Percentiles rank a stretch among this genome's conserved stretches.
Evolutionary conservation across 1,284 basidiomycete genomes (phyloP).

Genomic region (Grifola frondosa): DNA sequence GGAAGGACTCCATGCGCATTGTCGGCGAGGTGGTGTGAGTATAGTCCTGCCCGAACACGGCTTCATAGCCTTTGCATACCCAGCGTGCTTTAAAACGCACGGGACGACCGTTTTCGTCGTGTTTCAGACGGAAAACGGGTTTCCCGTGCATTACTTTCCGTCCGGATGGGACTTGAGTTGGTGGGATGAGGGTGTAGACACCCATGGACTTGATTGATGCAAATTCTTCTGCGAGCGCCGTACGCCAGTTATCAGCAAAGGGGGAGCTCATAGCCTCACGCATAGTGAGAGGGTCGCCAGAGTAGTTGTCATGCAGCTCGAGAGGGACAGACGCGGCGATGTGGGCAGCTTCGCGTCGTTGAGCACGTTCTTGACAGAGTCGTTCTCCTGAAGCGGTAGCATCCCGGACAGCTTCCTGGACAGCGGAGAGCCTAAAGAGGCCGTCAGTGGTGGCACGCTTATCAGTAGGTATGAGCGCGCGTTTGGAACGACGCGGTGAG

Average conservation of each 20-base stretch:
- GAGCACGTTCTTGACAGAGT: not conserved
- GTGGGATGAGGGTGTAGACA: constrained; percentile 14
- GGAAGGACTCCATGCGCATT: constrained; percentile 15
- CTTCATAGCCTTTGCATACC: constrained; percentile 9
- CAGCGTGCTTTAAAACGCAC: constrained; percentile 10
- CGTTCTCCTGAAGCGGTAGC: not conserved
- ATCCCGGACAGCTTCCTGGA: constrained; percentile 3
- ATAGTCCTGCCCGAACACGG: constrained; percentile 12
- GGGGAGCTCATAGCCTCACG: constrained; percentile 23
- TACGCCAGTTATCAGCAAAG: constrained; percentile 25
- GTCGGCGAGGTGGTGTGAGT: constrained; percentile 10
- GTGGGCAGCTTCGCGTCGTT: not conserved
- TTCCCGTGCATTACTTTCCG: constrained; percentile 9
- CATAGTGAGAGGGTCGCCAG: constrained; percentile 25
- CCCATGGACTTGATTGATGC: constrained; percentile 4
- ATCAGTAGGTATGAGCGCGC: not conserved
- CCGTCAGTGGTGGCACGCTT: not conserved
- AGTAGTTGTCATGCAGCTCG: constrained; percentile 10
- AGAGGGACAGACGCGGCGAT: too few species aligned
- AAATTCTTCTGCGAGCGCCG: constrained; percentile 18
- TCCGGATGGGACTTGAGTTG: constrained; percentile 3
- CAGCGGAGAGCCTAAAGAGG: constrained; percentile 1
- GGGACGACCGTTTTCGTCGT: constrained; percentile 4
- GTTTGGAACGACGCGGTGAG: not conserved
- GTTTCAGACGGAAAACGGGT: constrained; percentile 12